A percentile compares a stretch with the other conserved stretches of the same genome.
Conservation (phyloP, 78 protist genomes). For the Dictyostelium intermedium region DNA sequence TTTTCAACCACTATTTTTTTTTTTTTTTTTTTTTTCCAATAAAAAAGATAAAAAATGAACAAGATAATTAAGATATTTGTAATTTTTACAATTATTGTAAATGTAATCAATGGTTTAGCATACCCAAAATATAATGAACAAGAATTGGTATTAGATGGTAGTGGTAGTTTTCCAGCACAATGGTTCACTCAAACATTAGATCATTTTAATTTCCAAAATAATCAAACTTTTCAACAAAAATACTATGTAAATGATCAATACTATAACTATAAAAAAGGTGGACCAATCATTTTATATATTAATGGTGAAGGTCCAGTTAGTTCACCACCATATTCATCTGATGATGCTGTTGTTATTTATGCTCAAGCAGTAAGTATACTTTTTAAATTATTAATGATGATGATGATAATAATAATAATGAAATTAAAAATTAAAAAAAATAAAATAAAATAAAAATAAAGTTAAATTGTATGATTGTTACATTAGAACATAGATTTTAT, state of each 20-base stretch:
- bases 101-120: background rate
- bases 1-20: too few relatives aligned
- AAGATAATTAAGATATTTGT: background rate
- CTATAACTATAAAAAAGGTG: conserved; percentile 35
- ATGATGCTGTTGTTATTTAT: conserved; percentile 38
- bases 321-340: conserved; percentile 17
- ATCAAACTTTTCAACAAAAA: conserved; percentile 32
- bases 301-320: conserved; percentile 81
- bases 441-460: background rate
- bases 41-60: background rate
- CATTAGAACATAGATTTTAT: conserved; percentile 92
- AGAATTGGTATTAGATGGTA: too few relatives aligned
- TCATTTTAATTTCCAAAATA: conserved; percentile 40
- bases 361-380: conserved; percentile 51
- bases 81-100: background rate
- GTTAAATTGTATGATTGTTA: conserved; percentile 72
- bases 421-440: too few relatives aligned
- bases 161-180: background rate
- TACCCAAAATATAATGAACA: background rate
- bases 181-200: conserved; percentile 57
- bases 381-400: background rate
- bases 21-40: too few relatives aligned
- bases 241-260: conserved; percentile 44
- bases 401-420: background rate
- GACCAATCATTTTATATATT: conserved; percentile 61